Percentiles rank a stretch among this genome's conserved stretches.
phyloP scores from a whole-genome alignment of 768 basidiomycete genomes.

The Lentinula guzmanii region DNA sequence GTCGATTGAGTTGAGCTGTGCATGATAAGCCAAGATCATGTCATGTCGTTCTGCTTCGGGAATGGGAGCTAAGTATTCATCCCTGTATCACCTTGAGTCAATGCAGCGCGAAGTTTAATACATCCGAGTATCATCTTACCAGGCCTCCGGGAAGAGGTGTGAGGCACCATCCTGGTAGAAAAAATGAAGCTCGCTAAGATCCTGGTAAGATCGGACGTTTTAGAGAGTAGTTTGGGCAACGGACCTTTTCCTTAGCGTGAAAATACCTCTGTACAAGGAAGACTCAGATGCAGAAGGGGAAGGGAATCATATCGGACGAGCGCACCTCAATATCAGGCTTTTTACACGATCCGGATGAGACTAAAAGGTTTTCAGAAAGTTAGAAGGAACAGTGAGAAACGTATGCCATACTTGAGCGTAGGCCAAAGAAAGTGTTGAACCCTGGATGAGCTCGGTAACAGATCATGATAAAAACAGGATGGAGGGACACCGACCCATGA shows the following conservation, averaged over 20 bases:
- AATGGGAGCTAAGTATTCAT: constrained; percentile 75
- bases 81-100: constrained; percentile 39
- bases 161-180: constrained; percentile 89
- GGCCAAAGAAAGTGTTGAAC: constrained; percentile 79
- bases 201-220: neutral
- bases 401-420: constrained; percentile 65
- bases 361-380: constrained; percentile 26
- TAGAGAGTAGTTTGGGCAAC: constrained; percentile 2
- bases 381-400: neutral
- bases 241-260: constrained; percentile 76
- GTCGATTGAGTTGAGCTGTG: constrained; percentile 68
- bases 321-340: constrained; percentile 69
- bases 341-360: constrained; percentile 78
- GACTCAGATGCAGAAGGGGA: neutral
- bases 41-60: constrained; percentile 77
- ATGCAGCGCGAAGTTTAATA: neutral
- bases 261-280: constrained; percentile 62
- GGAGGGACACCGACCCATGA: constrained; percentile 66
- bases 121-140: constrained; percentile 33
- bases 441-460: constrained; percentile 31
- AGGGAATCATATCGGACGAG: neutral
- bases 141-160: constrained; percentile 83
- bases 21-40: constrained; percentile 79
- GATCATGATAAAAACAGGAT: neutral
- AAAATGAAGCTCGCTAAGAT: constrained; percentile 68